These are phyloP conservation scores for Puccinia triticina DNA, from an alignment of 1,284 basidiomycete species.

Conservation along the genomic window DNA sequence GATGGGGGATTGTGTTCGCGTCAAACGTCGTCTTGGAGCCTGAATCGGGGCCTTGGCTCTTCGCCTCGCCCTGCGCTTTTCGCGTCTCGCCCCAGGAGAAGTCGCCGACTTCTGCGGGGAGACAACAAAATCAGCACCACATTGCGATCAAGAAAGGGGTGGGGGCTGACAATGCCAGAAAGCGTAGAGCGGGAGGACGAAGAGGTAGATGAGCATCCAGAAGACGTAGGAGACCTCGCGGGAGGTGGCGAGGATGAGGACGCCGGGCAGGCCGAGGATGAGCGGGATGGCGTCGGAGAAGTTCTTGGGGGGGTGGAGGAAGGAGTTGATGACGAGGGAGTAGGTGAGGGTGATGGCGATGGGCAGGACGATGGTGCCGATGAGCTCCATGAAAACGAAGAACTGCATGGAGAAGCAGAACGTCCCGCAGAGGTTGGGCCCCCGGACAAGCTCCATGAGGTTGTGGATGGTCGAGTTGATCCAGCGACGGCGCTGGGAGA, in stretches of 20 bases:
- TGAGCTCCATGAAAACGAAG: constrained; percentile 95
- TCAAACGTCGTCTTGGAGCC: constrained; percentile 64
- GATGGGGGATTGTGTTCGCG: constrained; percentile 81
- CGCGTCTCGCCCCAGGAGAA: constrained; percentile 99
- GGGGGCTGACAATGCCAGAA: constrained; percentile 79
- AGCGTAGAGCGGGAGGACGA: constrained; percentile 87
- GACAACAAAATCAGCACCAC: not conserved
- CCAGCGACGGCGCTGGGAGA: constrained; percentile 94
- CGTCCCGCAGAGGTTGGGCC: constrained; percentile 78
- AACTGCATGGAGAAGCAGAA: constrained; percentile 68
- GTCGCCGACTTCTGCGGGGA: constrained; percentile 71
- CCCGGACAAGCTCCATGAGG: constrained; percentile 96
- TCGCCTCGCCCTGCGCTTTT: constrained; percentile 84
- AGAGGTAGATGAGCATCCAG: constrained; percentile 97
- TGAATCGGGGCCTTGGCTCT: constrained; percentile 61
- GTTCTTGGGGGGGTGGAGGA: constrained; percentile 75
- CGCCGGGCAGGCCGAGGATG: constrained; percentile 85
- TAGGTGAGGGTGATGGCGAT: constrained; percentile 92
- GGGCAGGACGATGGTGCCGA: constrained; percentile 92
- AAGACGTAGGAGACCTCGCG: constrained; percentile 91
- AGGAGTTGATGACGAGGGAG: constrained; percentile 75
- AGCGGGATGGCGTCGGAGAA: constrained; percentile 95
- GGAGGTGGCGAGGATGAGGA: constrained; percentile 91
- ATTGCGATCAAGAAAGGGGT: not conserved
- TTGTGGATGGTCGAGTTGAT: constrained; percentile 99